Conservation (phyloP, 2,329 filamentous ascomycete genomes). For the Ramularia endophylla region DNA sequence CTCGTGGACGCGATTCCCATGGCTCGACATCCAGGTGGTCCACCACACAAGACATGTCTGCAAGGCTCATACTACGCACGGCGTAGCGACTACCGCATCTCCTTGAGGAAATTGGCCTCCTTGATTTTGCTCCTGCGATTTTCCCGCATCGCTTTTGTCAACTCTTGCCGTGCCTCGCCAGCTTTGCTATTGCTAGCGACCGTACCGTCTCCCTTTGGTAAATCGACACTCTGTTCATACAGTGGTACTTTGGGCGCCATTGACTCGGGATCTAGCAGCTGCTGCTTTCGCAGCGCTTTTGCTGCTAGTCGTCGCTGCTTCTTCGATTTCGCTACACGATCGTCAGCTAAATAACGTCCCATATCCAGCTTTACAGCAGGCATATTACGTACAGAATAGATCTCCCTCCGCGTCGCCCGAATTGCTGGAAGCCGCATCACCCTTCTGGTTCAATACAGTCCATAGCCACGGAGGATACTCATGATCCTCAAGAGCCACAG, state of each 20-base stretch:
- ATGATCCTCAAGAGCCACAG: constrained; percentile 65
- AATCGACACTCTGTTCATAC: constrained; percentile 71
- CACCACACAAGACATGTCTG: no score
- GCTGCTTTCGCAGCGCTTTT: constrained; percentile 57
- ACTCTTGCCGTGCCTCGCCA: constrained; percentile 50
- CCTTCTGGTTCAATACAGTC: constrained; percentile 59
- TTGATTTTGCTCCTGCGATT: constrained; percentile 73
- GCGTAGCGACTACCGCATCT: constrained; percentile 49
- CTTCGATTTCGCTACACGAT: constrained; percentile 66
- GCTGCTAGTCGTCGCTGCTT: constrained; percentile 69
- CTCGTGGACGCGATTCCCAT: no score
- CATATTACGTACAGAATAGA: constrained; percentile 64
- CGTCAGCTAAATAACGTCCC: background rate
- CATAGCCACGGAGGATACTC: constrained; percentile 81
- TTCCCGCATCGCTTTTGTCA: constrained; percentile 66
- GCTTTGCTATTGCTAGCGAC: constrained; percentile 42
- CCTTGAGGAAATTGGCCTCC: constrained; percentile 79
- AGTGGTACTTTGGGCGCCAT: constrained; percentile 62
- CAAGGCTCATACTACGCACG: no score
- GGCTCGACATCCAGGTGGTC: no score
- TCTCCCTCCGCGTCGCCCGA: constrained; percentile 57
- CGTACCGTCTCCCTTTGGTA: constrained; percentile 51
- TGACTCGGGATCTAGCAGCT: constrained; percentile 60
- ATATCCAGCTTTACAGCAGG: background rate
- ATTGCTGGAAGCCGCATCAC: constrained; percentile 37